Evolutionary conservation across 2,329 filamentous ascomycete species (phyloP).

Genomic region (Fusarium compactum): DNA sequence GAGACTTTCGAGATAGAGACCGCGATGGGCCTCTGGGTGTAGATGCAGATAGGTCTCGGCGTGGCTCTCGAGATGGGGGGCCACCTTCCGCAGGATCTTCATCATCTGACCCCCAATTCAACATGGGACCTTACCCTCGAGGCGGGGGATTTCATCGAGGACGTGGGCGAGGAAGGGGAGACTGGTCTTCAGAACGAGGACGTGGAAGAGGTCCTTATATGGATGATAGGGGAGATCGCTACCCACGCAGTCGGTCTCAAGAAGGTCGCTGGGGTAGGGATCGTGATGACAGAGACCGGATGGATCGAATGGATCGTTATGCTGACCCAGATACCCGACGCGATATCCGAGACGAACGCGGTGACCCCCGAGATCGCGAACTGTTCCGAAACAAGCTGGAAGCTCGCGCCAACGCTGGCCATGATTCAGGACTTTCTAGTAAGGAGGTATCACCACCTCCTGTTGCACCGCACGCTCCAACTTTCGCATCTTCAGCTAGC

Average conservation of each 20-base stretch:
- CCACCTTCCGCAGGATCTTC: conserved; percentile 78
- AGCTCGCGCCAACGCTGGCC: conserved; percentile 58
- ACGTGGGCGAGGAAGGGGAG: conserved; percentile 61
- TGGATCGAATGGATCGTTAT: conserved; percentile 58
- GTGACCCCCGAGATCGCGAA: conserved; percentile 58
- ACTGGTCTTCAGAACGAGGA: conserved; percentile 60
- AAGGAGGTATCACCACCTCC: conserved; percentile 70
- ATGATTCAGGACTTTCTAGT: conserved; percentile 60
- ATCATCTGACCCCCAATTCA: conserved; percentile 75
- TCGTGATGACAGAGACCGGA: conserved; percentile 66
- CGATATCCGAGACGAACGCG: conserved; percentile 62
- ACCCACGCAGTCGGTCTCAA: conserved; percentile 74
- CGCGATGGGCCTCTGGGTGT: conserved; percentile 70
- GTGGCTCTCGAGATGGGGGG: conserved; percentile 76
- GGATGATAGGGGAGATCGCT: conserved; percentile 71
- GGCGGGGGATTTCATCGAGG: conserved; percentile 69
- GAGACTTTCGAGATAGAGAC: conserved; percentile 73
- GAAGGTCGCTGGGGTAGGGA: conserved; percentile 71
- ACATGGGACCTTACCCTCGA: conserved; percentile 62
- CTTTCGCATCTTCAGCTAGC: conserved; percentile 67
- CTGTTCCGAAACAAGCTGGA: conserved; percentile 64
- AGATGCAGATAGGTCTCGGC: conserved; percentile 74
- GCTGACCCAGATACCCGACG: conserved; percentile 56
- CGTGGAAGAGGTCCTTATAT: conserved; percentile 67
- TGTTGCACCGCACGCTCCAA: conserved; percentile 68